Conservation (phyloP, 169 alveolate species). For the Babesia bigemina region DNA sequence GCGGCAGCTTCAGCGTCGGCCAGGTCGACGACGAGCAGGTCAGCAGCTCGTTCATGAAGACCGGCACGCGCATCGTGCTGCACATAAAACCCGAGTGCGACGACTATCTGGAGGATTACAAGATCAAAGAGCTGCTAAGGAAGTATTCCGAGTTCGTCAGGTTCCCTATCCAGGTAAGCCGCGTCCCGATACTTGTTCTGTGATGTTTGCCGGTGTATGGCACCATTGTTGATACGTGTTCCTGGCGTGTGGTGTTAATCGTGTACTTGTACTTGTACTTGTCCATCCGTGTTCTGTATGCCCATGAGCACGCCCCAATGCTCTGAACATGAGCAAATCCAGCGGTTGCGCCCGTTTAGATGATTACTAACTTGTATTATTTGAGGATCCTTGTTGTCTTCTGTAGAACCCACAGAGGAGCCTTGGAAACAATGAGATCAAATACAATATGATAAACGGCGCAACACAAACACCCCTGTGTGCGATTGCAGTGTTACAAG, state of each 20-base stretch:
- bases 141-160: conserved; percentile 94
- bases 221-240: background rate
- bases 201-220: background rate
- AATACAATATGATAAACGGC: conserved; percentile 20
- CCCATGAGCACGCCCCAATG: too few species aligned
- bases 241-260: conserved; percentile 5
- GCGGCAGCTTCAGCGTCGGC: conserved; percentile 90
- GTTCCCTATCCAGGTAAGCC: conserved; percentile 92
- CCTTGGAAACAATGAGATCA: conserved; percentile 42
- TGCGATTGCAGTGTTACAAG: background rate
- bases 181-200: too few species aligned
- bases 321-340: background rate
- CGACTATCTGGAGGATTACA: conserved; percentile 94
- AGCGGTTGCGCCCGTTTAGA: conserved; percentile 8
- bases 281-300: too few species aligned
- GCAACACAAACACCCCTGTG: background rate
- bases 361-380: conserved; percentile 25
- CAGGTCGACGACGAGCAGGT: conserved; percentile 88
- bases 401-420: conserved; percentile 56
- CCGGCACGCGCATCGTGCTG: conserved; percentile 96
- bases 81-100: conserved; percentile 96
- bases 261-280: background rate
- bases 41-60: conserved; percentile 86
- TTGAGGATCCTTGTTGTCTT: conserved; percentile 46
- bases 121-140: conserved; percentile 88